Base-by-base conservation (phyloP, 2,329 filamentous ascomycete species). In the Fusarium goolgardi region DNA sequence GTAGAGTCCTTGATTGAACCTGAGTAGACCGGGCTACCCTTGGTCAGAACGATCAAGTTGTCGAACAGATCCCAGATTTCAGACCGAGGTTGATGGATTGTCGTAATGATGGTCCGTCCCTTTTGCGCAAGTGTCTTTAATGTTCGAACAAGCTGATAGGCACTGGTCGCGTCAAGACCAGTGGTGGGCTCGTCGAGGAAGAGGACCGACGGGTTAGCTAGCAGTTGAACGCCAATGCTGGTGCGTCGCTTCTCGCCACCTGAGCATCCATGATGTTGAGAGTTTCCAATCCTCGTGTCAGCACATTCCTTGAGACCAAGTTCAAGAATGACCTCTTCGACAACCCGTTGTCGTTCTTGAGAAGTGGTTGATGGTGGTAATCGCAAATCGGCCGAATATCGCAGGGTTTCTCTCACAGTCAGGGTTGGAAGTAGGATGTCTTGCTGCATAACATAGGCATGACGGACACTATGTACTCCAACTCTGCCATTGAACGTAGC, bases 171-270 rank as follows among this genome's bases (percentile, higher is more conserved):
- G 78, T 94, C 91, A 10, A 94, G 82, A 1, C 90, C 91, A 2
- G 91, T 94, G 0, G 92, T 94, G 0, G 91, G 91, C 71, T 94
- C 92, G 72, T 95, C 92, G 23, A 93, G 84, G 75, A 93, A 94
- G 9, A 94, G 79, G 1, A 94, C 85, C 8, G 90, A 92, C 2
- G 92, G 91, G 73, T 94, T 94, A 6, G 90, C 88, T n/a, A 94
- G 81, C 57, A 94, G 82, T 77, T 94, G 91, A 6, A 94, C 91
- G 4, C 91, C 91, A 47, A 94, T 91, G 65, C 90, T 93, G 1
- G 90, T 90, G 32, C 91, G 82, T 64, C 91, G 83, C 80, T 93
- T 94, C 76, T 94, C 92, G 5, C 91, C 92, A 1, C 92, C 91
- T 45, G 90, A 93, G 72, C 91, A 94, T 0, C 91, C 91, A 45